Base-by-base conservation (phyloP, 768 basidiomycete genomes). In the Podaxis mareebaensis region DNA sequence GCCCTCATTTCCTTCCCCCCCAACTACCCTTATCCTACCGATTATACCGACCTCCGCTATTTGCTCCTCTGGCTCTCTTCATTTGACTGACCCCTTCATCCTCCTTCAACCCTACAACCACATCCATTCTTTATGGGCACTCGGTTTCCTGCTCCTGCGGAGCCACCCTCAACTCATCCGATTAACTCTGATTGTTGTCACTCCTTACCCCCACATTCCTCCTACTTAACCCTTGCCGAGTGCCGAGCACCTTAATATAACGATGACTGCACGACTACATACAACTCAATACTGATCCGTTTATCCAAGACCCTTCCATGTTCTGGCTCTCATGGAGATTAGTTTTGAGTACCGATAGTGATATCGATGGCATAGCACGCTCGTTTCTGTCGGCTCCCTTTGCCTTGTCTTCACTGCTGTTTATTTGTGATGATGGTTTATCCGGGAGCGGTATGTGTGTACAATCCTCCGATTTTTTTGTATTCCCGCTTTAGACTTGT, bases 261-360 rank as follows among this genome's bases (percentile, higher is more conserved):
- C 58, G 30, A 59, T 59, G 44, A 46, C 44, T 20, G 44, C 44
- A 58, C 40, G 30, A 60, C 36, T 39, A 52, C 24, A 15, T 39
- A 38, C 8, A 46, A 33, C 58, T 28, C 26, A 38, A 49, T 58
- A 48, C 58, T 46, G 28, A 48, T 46, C 54, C 33, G 33, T 33
- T 33, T 39, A 17, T 12, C n/a, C 20, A 39, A 28, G 24, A 33
- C 24, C 26, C 24, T 13, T n/a, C 12, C 48, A 7, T 22, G 28
- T 8, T 11, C 30, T 17, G 44, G 46, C 20, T 48, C 42, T 36
- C 36, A 30, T 58, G 57, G 42, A 48, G 44, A 30, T 42, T 48
- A 48, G 42, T 48, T 48, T 55, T 59, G 58, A 59, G 58, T 59
- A 59, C 48, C 49, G 58, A 49, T 59, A 59, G 58, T 59, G 46